phyloP scores from a whole-genome alignment of 208 protist species.

The Acanthamoeba divionensis region DNA sequence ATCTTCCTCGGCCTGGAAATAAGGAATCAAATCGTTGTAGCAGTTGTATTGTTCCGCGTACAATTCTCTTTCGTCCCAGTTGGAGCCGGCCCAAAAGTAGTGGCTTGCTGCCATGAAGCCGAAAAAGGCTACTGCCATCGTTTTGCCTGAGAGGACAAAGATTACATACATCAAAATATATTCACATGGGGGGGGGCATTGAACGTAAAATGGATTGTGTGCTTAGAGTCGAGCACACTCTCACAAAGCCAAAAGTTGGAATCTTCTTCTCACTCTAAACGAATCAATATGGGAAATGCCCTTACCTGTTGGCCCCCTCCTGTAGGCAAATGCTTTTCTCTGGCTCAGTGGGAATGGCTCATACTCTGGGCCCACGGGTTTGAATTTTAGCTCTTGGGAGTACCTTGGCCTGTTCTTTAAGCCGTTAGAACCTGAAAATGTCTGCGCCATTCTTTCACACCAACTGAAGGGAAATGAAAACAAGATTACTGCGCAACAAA shows the following conservation, averaged over 20 bases:
- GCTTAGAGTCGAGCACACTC: too few species aligned
- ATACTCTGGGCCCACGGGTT: not conserved
- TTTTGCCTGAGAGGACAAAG: not conserved
- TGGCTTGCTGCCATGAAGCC: not conserved
- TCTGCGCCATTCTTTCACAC: too few species aligned
- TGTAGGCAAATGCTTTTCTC: not conserved
- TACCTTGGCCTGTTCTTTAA: not conserved
- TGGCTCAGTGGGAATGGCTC: conserved; percentile 2
- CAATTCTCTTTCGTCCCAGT: not conserved
- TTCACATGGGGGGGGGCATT: too few species aligned
- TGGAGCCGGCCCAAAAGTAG: not conserved
- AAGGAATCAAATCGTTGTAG: not conserved
- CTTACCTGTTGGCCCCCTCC: not conserved
- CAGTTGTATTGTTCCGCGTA: not conserved
- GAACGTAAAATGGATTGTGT: too few species aligned
- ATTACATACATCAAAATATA: too few species aligned
- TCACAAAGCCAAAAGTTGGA: too few species aligned
- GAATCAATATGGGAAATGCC: too few species aligned
- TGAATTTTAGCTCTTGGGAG: not conserved
- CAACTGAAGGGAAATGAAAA: too few species aligned
- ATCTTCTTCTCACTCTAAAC: too few species aligned
- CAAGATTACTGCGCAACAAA: too few species aligned
- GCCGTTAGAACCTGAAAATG: too few species aligned
- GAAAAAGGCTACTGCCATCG: not conserved
- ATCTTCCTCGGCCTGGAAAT: conserved; percentile 20